Evolutionary conservation across 1,284 basidiomycete genomes (phyloP), one percentile per base, ranked within the genome.

Genomic region (Fomitiporia mediterranea): DNA sequence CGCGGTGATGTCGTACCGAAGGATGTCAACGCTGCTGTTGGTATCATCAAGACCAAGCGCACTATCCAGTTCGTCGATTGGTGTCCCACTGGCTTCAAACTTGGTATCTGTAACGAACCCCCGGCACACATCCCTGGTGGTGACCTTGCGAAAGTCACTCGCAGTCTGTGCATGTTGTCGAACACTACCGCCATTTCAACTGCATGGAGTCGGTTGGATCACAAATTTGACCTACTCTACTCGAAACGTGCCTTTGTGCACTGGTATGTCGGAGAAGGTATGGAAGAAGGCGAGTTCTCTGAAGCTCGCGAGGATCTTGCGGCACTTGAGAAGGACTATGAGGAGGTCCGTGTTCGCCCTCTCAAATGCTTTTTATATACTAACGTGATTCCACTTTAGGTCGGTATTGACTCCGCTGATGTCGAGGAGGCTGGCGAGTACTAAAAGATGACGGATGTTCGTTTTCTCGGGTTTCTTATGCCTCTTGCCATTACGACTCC

Each of bases 281-380:
- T 98, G 95, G 95, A 98, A 73, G 95, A 98, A 77, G 94, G 95
- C 70, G 95, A 98, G 75, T 96, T 98, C 77, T 94, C 91, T 47
- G 95, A 98, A 77, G 95, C 94, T 27, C 90, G 95, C 64, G 95
- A 98, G 76, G 95, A 98, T 72, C 84, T 98, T 59, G 95, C 95
- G 38, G 95, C 95, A 13, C 84, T 98, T 59, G 95, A 98, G 80
- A 96, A 97, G 76, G 93, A 95, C 67, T 96, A 95, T 69, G 91
- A 94, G 72, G 93, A 95, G 74, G 94, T 97, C 58, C 72, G 76
- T 64, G 67, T 74, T 21, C 30, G 6, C 15, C 25, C 27, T 55
- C 13, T 43, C 13, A 25, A n/a, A 13, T 81, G 83, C 66, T 78
- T 79, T 67, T 76, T 74, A 50, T 74, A 74, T 63, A 21, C 32